Evolutionary conservation across 1,284 basidiomycete species (phyloP).

Genomic region (Boletus mariae): DNA sequence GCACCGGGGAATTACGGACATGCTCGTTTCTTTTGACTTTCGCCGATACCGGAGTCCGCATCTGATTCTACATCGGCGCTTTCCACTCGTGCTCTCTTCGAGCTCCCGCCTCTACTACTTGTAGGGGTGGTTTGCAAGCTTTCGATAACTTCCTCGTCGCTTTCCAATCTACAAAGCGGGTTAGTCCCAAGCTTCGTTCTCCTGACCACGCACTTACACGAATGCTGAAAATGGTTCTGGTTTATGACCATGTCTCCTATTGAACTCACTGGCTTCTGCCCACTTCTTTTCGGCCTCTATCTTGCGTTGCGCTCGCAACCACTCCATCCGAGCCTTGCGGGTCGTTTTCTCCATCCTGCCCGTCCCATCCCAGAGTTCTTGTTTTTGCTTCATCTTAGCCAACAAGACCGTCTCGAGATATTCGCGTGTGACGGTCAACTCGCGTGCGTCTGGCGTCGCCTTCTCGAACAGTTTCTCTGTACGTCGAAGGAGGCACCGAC

Average conservation of each 20-base stretch:
- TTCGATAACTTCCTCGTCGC: constrained; percentile 25
- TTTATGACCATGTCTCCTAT: constrained; percentile 5
- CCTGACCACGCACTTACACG: constrained; percentile 13
- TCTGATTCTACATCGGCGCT: not conserved
- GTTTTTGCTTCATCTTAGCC: constrained; percentile 28
- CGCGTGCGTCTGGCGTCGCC: constrained; percentile 18
- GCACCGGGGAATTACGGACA: constrained; percentile 12
- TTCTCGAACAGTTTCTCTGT: constrained; percentile 15
- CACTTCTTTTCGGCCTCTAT: constrained; percentile 18
- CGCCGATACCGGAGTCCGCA: not conserved
- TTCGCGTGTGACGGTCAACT: constrained; percentile 26
- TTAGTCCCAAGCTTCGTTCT: constrained; percentile 1
- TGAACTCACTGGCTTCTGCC: constrained; percentile 19
- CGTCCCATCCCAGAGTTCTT: constrained; percentile 32
- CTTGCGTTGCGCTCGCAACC: constrained; percentile 30
- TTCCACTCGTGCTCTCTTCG: constrained; percentile 16
- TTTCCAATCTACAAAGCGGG: constrained; percentile 16
- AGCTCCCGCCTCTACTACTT: constrained; percentile 15
- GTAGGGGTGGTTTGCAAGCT: constrained; percentile 27
- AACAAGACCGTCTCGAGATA: constrained; percentile 24
- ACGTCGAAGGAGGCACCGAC: constrained; percentile 19
- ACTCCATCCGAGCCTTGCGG: constrained; percentile 35
- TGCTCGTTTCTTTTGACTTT: constrained; percentile 14
- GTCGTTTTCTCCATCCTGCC: constrained; percentile 30
- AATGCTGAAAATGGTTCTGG: constrained; percentile 22